A percentile compares a stretch with the other conserved stretches of the same genome.
phyloP scores from a whole-genome alignment of 371 early-diverging fungal genomes.

The Conidiobolus incongruus region DNA sequence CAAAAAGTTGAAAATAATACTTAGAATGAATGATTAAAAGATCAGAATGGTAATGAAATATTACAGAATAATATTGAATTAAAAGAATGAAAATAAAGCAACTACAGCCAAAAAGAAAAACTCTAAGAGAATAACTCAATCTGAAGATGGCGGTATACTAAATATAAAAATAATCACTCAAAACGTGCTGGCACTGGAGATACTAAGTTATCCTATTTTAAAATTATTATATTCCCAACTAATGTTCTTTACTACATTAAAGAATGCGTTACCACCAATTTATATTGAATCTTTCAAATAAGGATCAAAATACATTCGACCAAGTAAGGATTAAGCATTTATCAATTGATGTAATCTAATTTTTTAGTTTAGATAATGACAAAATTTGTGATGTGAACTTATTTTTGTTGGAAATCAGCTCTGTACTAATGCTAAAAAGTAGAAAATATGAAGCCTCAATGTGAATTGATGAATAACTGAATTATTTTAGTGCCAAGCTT shows the following conservation, averaged over 20 bases:
- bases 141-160: too few relatives aligned
- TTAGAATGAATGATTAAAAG: neutral
- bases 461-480: neutral
- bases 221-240: neutral
- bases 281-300: too few relatives aligned
- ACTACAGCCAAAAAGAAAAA: too few relatives aligned
- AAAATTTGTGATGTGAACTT: neutral
- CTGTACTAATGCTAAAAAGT: slow-evolving; percentile 15
- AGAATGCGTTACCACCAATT: too few relatives aligned
- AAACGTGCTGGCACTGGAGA: too few relatives aligned
- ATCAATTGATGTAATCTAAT: neutral
- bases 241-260: neutral
- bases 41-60: neutral
- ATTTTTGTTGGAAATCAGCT: slow-evolving; percentile 7
- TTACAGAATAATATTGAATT: neutral
- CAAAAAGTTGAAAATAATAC: neutral
- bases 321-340: too few relatives aligned
- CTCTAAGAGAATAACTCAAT: too few relatives aligned
- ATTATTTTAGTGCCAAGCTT: neutral
- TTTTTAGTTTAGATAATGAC: slow-evolving; percentile 9
- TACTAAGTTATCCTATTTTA: too few relatives aligned
- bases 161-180: too few relatives aligned
- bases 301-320: too few relatives aligned
- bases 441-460: neutral
- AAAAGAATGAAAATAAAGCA: too few relatives aligned